Evolutionary conservation across 176 grass and related monocot species (phyloP), one percentile per base, ranked within the genome.

Genomic region (Typha latifolia): DNA sequence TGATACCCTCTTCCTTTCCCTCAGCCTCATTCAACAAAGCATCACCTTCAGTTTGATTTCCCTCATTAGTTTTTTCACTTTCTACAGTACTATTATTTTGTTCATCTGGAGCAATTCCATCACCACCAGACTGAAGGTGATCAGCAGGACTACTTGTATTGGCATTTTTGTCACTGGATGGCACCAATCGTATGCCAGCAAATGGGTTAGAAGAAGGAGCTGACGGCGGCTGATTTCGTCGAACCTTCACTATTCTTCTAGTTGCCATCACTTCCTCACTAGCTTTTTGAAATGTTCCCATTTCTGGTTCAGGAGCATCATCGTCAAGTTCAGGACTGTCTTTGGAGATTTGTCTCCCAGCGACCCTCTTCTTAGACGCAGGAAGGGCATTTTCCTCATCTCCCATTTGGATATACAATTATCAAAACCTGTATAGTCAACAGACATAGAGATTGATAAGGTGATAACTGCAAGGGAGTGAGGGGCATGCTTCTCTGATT

Each of bases 241-340:
- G 86, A 64, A 99, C 86, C 72, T 90, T 99, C 26, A 99, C 86
- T 66, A 94, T 81, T 73, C 71, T 90, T 56, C 79, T 81, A 21
- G 85, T 79, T 65, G 95, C 95, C 95, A 99, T 90, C 55, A 99
- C 89, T 89, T 99, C 89, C 80, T 99, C 95, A 68, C 76, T 90
- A 70, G 95, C 95, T 80, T 81, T 99, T 80, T 90, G 80, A 75
- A 99, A 99, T 37, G 86, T 77, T 37, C 89, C 95, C 68, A 80
- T 81, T 49, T 87, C 86, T 66, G 53, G 61, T 5, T 93, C 95
- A 20, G 74, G 7, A 63, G 66, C 68, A 43, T 85, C 85, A 22
- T 94, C 89, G 71, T 99, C 95, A 62, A 72, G 79, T 70, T 93
- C 89, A 84, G 94, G 89, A 74, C 87, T 74, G 68, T 99, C 94